These are phyloP conservation scores for Eimeria brunetti DNA, from an alignment of 169 alveolate genomes.

Conservation along the genomic window DNA sequence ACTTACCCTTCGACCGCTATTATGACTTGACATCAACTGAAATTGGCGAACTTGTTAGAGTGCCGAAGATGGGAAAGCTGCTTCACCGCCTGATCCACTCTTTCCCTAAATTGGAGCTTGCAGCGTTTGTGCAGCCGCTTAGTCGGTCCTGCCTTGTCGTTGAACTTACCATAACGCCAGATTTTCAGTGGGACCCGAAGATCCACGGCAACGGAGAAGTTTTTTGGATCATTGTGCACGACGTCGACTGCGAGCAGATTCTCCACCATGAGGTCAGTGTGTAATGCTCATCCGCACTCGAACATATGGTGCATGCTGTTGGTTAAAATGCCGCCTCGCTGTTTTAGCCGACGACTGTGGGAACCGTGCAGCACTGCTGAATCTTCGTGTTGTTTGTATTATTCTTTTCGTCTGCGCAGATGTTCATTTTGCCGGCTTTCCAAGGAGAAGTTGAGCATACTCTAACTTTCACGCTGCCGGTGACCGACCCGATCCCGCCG, in stretches of 20 bases:
- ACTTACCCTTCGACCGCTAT: slow-evolving; percentile 97
- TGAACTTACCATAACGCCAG: slow-evolving; percentile 95
- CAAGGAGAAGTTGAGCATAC: slow-evolving; percentile 90
- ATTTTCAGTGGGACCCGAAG: slow-evolving; percentile 96
- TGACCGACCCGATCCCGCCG: slow-evolving; percentile 98
- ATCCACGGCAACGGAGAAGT: slow-evolving; percentile 97
- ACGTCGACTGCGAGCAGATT: slow-evolving; percentile 97
- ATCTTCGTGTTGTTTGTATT: background rate
- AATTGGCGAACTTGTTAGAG: slow-evolving; percentile 96
- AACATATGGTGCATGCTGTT: background rate
- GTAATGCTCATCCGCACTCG: background rate
- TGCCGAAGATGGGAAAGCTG: slow-evolving; percentile 93
- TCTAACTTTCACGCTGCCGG: slow-evolving; percentile 96
- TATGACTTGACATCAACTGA: slow-evolving; percentile 95
- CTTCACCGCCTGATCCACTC: slow-evolving; percentile 93
- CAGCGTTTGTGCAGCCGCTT: slow-evolving; percentile 97
- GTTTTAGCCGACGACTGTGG: background rate
- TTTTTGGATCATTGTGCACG: slow-evolving; percentile 98
- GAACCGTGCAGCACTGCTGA: background rate
- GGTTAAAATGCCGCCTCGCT: background rate
- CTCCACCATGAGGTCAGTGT: slow-evolving; percentile 94
- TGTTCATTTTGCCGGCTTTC: slow-evolving; percentile 77
- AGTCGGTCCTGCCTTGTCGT: slow-evolving; percentile 97
- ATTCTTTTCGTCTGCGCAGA: slow-evolving; percentile 49
- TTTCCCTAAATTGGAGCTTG: slow-evolving; percentile 96